phyloP scores from a whole-genome alignment of 352 stramenopile genomes.

The Blastocystis sp. region DNA sequence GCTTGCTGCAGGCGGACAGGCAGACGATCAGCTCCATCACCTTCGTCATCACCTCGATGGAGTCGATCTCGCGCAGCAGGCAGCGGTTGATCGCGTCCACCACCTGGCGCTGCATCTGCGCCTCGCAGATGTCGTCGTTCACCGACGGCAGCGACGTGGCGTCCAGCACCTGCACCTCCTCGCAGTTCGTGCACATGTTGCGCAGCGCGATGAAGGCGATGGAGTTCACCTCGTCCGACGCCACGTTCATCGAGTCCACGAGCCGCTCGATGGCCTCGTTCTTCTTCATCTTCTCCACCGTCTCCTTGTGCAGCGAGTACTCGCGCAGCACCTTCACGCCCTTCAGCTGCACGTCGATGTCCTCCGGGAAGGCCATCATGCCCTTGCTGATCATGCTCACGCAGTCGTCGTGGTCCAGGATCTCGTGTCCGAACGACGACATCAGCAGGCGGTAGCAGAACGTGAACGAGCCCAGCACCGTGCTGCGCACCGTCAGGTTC shows the following conservation, averaged over 20 bases:
- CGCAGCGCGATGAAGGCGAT: slow-evolving; percentile 64
- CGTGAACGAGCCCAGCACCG: slow-evolving; percentile 48
- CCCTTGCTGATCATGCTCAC: slow-evolving; percentile 29
- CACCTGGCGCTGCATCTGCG: slow-evolving; percentile 37
- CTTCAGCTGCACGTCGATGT: slow-evolving; percentile 49
- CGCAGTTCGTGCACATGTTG: slow-evolving; percentile 65
- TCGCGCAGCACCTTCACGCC: slow-evolving; percentile 60
- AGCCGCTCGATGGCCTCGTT: slow-evolving; percentile 43
- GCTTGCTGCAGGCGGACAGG: slow-evolving; percentile 54
- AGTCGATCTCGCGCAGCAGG: slow-evolving; percentile 27
- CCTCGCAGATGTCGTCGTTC: slow-evolving; percentile 59
- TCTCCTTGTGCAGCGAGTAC: slow-evolving; percentile 57
- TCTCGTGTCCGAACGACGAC: slow-evolving; percentile 34
- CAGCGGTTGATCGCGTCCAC: slow-evolving; percentile 19
- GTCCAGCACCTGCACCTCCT: slow-evolving; percentile 63
- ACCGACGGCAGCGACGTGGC: slow-evolving; percentile 57
- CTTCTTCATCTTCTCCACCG: slow-evolving; percentile 42
- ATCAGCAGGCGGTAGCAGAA: slow-evolving; percentile 67
- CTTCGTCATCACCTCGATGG: slow-evolving; percentile 41
- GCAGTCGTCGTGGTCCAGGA: slow-evolving; percentile 62
- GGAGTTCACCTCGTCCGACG: slow-evolving; percentile 45
- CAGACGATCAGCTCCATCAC: slow-evolving; percentile 68
- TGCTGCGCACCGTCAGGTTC: slow-evolving; percentile 41
- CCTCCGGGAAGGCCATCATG: slow-evolving; percentile 25
- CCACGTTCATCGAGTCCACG: slow-evolving; percentile 46